Conservation (phyloP, 305 asterid species). For the Fraxinus ornus region DNA sequence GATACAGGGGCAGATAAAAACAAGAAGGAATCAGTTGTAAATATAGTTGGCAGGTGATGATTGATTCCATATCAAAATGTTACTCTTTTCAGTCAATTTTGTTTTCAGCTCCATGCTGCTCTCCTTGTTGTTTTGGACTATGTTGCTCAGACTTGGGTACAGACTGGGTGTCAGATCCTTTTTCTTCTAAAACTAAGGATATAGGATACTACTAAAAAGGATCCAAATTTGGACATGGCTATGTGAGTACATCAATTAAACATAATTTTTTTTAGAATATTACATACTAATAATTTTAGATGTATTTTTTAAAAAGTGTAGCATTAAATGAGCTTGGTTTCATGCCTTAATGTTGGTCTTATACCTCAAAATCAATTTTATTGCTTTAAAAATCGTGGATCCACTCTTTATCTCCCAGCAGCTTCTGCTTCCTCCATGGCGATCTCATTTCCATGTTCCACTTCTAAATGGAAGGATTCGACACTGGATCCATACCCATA, state of each 20-base stretch:
- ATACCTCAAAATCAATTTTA: neutral
- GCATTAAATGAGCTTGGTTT: neutral
- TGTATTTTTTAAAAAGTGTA: neutral
- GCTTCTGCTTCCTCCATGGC: neutral
- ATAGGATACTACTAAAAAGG: neutral
- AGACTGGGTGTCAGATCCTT: neutral
- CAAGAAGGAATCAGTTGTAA: constrained; percentile 96
- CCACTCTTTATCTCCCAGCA: neutral
- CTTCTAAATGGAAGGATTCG: neutral
- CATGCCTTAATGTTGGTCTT: neutral
- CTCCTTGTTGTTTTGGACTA: neutral
- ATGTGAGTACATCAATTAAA: neutral
- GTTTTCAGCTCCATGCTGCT: neutral
- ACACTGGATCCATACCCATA: neutral
- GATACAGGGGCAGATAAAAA: constrained; percentile 94
- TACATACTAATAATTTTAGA: neutral
- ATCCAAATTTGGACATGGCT: neutral
- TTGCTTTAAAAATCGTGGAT: neutral
- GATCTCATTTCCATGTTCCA: neutral
- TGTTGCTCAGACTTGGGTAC: neutral
- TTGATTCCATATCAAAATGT: constrained; percentile 2
- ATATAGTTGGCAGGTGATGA: constrained; percentile 69
- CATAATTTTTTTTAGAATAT: neutral
- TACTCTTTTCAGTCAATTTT: neutral
- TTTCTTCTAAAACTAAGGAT: neutral